Evolutionary conservation across 331 rosid genomes (phyloP), one percentile per base, ranked within the genome.

Genomic region (Acacia concinna): DNA sequence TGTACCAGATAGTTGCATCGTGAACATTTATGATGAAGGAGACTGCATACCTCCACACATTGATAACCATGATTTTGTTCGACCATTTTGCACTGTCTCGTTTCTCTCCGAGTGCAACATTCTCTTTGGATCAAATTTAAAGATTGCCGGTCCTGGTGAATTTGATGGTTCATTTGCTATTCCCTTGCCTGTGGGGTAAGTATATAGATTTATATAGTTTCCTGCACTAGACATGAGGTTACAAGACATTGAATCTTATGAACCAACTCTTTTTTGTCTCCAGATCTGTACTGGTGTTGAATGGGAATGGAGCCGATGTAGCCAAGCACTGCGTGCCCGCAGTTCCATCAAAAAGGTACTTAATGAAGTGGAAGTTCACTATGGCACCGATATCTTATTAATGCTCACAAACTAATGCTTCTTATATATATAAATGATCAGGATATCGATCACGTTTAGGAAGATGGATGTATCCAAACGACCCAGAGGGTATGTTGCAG

Each of bases 311-410:
- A 46, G 97, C 98, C 56, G 96, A 95, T 69, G 93, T 93, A 74
- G 94, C 99, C 76, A 90, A 91, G 86, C 99, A 95, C 76, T 95
- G 97, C 63, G 94, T 95, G 60, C 98, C 99, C 74, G 97, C 98
- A 21, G 98, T 95, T 67, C 98, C 97, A 67, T 28, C 35, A 3
- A 90, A 82, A 81, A 88, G 99, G 99, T 95, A 87, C 73, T 31
- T 76, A 62, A 49, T 28, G 31, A 68, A 77, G 62, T 41, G 63
- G 38, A 73, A 52, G n/a, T 31, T 81, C 71, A 12, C 47, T 35
- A 17, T 79, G 78, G 6, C 28, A 51, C 73, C 52, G 20, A 54
- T 76, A 7, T n/a, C n/a, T n/a, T n/a, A n/a, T n/a, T n/a, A n/a
- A n/a, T n/a, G n/a, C n/a, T n/a, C n/a, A 46, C 74, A 57, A 68